Evolutionary conservation across 257 asterid genomes (phyloP), one percentile per base, ranked within the genome.

Genomic region (Petunia secreta): DNA sequence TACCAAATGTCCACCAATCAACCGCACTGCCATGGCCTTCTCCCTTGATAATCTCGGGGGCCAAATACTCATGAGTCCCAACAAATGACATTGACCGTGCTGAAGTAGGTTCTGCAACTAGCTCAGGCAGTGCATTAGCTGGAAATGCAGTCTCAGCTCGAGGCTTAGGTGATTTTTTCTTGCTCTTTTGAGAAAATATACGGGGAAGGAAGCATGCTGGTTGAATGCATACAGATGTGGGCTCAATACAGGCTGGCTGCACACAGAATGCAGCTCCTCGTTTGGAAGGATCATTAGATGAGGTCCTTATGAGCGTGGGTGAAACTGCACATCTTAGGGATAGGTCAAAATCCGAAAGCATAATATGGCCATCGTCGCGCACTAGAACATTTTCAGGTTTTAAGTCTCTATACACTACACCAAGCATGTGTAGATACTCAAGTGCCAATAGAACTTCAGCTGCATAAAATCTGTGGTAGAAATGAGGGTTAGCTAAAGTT

Each of bases 1-100:
- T 85, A n/a, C 97, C 97, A 65, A 91, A 92, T 10, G 97, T 92
- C 97, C 97, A 92, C 97, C 97, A 92, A 76, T 92, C 97, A 73
- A 92, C 97, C 2, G 94, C 97, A 82, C 94, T 92, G 41, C 97
- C 96, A 59, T 92, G 96, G 85, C 97, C 96, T 84, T 92, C 97
- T 6, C 94, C 97, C 83, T 92, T 92, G 83, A 92, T 92, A 65
- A 92, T 91, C 81, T 92, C 97, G 1, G 94, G 96, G 67, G 97
- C 97, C 43, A 92, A 77, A 79, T 92, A 92, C 69, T 92, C 96
- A 40, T 91, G 97, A 67, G 97, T 92, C 80, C 97, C 94, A 1
- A 92, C 97, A 63, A 92, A 92, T 25, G 97, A 91, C 96, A 91
- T 92, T 74, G 97, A 92, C 74, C 97, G 87, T 58, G 94, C 96